Base-by-base conservation (phyloP, 108 stramenopile genomes). In the Epithemia pelagica region DNA sequence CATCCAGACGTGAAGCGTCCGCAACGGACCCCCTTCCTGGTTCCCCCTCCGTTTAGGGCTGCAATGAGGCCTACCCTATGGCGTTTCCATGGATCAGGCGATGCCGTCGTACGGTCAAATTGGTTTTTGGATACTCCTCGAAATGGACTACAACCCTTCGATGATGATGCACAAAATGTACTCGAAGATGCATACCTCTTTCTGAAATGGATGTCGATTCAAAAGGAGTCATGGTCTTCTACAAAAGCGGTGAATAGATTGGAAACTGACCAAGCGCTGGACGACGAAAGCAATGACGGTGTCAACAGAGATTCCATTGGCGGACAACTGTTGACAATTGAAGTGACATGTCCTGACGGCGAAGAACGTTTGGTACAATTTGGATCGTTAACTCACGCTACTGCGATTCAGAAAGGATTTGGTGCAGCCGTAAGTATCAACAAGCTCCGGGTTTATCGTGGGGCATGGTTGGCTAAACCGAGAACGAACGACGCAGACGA, bases 171-270 rank as follows among this genome's bases (percentile, higher is more conserved):
- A 10, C 73, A 72, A 58, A 71, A 74, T 1, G 64, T 83, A 2
- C 52, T 88, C 28, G 87, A 88, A 68, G 87, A 88, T 70, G 87
- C 83, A 0, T 88, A 78, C 58, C 61, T 74, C 28, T 84, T 84
- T 70, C 58, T 88, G 56, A 82, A 80, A 61, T 88, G 87, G 87
- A 78, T 52, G 60, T 55, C 33, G 24, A 22, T 56, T n/a, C 65
- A 54, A 37, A 54, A 59, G 22, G 37, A 54, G 20, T 25, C 30
- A 55, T 23, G 29, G 15, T 46, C 37, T 5, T 46, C 37, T 46
- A 10, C 37, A 46, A n/a, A n/a, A n/a, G n/a, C n/a, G n/a, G n/a
- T n/a, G n/a, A n/a, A n/a, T n/a, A n/a, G n/a, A n/a, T n/a, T n/a
- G n/a, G n/a, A n/a, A n/a, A n/a, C n/a, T n/a, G n/a, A n/a, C n/a